These are phyloP conservation scores for Lachancea meyersii DNA, from an alignment of 805 yeast species.

Conservation along the genomic window DNA sequence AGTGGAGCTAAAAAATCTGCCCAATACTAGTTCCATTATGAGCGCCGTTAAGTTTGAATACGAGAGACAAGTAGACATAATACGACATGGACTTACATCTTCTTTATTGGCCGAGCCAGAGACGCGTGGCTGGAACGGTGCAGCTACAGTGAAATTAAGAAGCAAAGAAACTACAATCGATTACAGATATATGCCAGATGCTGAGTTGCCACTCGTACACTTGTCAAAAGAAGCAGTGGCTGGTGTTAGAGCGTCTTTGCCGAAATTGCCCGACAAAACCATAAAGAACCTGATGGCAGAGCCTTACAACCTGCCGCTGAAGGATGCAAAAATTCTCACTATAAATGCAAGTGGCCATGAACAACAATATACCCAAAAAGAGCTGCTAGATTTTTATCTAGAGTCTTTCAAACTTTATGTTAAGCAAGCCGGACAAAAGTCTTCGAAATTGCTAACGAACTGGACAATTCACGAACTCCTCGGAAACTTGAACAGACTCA, in stretches of 20 bases:
- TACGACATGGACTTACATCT: constrained; percentile 36
- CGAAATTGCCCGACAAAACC: constrained; percentile 57
- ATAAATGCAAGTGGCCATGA: constrained; percentile 36
- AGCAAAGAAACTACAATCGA: constrained; percentile 78
- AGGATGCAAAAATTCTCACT: constrained; percentile 70
- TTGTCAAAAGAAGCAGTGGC: constrained; percentile 39
- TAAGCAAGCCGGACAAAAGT: constrained; percentile 23
- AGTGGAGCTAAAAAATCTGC: constrained; percentile 84
- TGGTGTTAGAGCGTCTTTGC: constrained; percentile 40
- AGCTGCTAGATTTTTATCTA: constrained; percentile 48
- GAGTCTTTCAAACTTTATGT: constrained; percentile 33
- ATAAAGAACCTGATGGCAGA: constrained; percentile 38
- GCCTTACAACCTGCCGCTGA: constrained; percentile 55
- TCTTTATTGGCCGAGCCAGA: constrained; percentile 38
- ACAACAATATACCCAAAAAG: constrained; percentile 24
- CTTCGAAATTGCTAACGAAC: constrained; percentile 47
- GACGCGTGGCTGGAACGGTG: constrained; percentile 92
- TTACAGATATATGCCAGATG: constrained; percentile 91
- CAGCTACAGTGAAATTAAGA: constrained; percentile 58
- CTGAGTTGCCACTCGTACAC: constrained; percentile 64
- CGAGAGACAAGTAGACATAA: constrained; percentile 52
- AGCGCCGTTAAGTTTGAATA: constrained; percentile 73
- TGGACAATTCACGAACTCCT: constrained; percentile 81
- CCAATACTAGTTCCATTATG: constrained; percentile 73
- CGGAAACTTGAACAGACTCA: constrained; percentile 57